Conservation (phyloP, 352 stramenopile species). For the Pythium monospermum region DNA sequence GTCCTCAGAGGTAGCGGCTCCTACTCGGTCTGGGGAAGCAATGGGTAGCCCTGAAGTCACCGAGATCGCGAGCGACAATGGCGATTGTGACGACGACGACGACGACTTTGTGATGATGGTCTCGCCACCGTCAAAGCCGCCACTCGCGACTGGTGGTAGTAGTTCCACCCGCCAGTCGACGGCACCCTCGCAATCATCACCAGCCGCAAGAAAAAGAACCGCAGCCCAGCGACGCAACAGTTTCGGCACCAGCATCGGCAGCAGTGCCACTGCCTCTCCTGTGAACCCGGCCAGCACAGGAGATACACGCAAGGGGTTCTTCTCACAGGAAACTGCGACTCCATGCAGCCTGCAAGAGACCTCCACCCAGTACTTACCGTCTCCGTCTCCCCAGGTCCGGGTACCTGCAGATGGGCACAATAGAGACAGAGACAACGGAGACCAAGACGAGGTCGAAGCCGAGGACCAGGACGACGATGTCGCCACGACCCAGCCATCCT, state of each 20-base stretch:
- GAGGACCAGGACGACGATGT: background rate
- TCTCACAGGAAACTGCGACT: constrained; percentile 7
- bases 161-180: constrained; percentile 5
- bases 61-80: constrained; percentile 7
- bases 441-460: background rate
- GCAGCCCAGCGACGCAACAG: constrained; percentile 6
- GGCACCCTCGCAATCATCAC: constrained; percentile 2
- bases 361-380: constrained; percentile 12
- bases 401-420: background rate
- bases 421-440: background rate
- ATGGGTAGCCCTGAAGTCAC: background rate
- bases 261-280: background rate
- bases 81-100: constrained; percentile 10
- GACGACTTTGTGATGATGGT: constrained; percentile 18
- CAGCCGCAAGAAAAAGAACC: constrained; percentile 6
- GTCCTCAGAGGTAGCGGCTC: background rate
- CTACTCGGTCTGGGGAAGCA: too few relatives aligned
- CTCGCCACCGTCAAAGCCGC: constrained; percentile 10
- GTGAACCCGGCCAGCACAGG: too few relatives aligned
- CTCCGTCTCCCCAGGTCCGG: constrained; percentile 4
- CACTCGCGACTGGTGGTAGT: too few relatives aligned
- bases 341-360: constrained; percentile 13
- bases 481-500: background rate
- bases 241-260: background rate
- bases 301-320: too few relatives aligned